A percentile compares a stretch with the other conserved stretches of the same genome.
Evolutionary conservation across 352 stramenopile species (phyloP).

Genomic region (Phytophthora macrochlamydospora): DNA sequence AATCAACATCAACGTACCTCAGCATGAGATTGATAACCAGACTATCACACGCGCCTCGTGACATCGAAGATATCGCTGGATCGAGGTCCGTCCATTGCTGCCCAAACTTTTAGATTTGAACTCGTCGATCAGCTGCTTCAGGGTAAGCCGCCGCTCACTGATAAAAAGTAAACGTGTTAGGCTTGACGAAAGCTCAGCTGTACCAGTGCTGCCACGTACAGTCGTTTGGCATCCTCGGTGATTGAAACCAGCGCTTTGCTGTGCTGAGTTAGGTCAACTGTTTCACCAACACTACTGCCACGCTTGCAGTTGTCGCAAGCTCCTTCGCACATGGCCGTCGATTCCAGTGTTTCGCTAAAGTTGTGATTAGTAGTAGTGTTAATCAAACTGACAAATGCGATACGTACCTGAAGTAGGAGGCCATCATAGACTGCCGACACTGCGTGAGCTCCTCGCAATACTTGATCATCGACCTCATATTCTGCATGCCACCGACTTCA

Average conservation of each 20-base stretch:
- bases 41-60: conserved; percentile 49
- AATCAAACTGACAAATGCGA: neutral
- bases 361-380: neutral
- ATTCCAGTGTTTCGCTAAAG: conserved; percentile 48
- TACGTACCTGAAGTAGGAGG: conserved; percentile 61
- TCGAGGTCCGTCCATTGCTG: conserved; percentile 44
- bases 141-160: conserved; percentile 64
- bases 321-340: conserved; percentile 38
- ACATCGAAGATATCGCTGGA: conserved; percentile 40
- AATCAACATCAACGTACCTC: conserved; percentile 22
- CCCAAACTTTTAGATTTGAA: conserved; percentile 56
- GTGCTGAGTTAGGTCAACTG: conserved; percentile 54
- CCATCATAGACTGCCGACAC: conserved; percentile 57
- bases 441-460: conserved; percentile 49
- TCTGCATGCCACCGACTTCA: conserved; percentile 66
- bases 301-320: conserved; percentile 60
- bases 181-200: neutral
- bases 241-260: conserved; percentile 54
- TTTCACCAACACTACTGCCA: conserved; percentile 18
- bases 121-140: conserved; percentile 79
- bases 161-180: conserved; percentile 6
- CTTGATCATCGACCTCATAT: conserved; percentile 68
- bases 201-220: conserved; percentile 34
- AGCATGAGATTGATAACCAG: conserved; percentile 61
- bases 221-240: conserved; percentile 46